Base-by-base conservation (phyloP, 345 rosid genomes). In the Rhizophora mangle region DNA sequence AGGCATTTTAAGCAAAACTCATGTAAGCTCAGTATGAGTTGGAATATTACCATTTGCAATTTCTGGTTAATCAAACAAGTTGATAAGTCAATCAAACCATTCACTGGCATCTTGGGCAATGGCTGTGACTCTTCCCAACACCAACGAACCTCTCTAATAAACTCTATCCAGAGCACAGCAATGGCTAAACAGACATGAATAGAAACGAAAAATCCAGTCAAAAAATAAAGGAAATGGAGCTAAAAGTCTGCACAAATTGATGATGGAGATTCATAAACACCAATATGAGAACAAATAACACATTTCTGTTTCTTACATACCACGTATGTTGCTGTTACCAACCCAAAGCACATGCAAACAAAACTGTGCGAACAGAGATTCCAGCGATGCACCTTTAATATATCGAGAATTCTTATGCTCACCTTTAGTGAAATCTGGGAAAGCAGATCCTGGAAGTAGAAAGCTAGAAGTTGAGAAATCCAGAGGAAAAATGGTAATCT, bases 91-190 rank as follows among this genome's bases (percentile, higher is more conserved):
- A 95, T 85, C 37, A 87, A 78, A 75, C 92, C 87, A 78, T 77
- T 76, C 24, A 59, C 53, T 51, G 81, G 83, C 85, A 90, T 80
- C 83, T 84, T 88, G 49, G 99, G 96, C 81, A 95, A 74, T 18
- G 91, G 82, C 65, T 92, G 96, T 59, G 91, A 76, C 82, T 95
- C 99, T 80, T 95, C 99, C 99, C 97, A 95, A 71, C 85, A 92
- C 95, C 93, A 95, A 70, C 97, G 97, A 72, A 89, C 90, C 88
- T 95, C 99, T 68, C 93, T 92, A 76, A 89, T 89, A 74, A 95
- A 95, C 78, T 95, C 96, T 76, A 91, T 68, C 98, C 98, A 94
- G 74, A 94, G 91, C 60, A 76, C 82, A 63, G 97, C 90, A 73
- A 95, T 88, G 72, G 99, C 97, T 95, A 71, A 62, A 69, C 8